Base-by-base conservation (phyloP, 208 protist species). In the Acanthamoeba polyphaga region DNA sequence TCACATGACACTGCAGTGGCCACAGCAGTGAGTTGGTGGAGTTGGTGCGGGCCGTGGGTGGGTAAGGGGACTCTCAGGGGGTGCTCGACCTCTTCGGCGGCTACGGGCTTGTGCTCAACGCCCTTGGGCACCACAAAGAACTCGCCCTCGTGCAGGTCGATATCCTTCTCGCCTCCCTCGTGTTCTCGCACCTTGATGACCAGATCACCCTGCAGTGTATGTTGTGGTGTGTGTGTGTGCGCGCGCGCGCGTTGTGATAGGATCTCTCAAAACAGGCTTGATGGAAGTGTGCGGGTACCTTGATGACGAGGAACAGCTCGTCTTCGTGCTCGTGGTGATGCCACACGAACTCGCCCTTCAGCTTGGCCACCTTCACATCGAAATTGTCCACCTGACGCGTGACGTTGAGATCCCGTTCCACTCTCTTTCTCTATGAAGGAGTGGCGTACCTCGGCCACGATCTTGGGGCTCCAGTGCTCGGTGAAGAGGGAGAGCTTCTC, bases 261-360 rank as follows among this genome's bases (percentile, higher is more conserved):
- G 51, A 55, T n/a, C n/a, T n/a, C n/a, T n/a, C n/a, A n/a, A n/a
- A n/a, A n/a, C n/a, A 12, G 12, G 51, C 51, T 4, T 55, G 51
- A 55, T 4, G 12, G 51, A 55, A 32, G 29, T n/a, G 22, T 1
- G 13, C 22, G 27, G 8, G 74, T 34, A 43, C 85, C 87, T 92
- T 92, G 38, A 92, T 29, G 62, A 92, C 32, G 62, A 92, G 64
- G 87, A 92, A 92, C 34, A 92, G 2, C 60, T 92, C 87, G 87
- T 92, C 87, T 10, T 92, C 87, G 64, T 76, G 15, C n/a, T 92
- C 87, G 62, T 92, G 87, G 7, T 53, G 32, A 10, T 92, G 87
- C 87, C 87, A 92, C 53, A 92, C 62, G 62, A 92, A 92, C 62
- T 92, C 87, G 62, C 87, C 87, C 34, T 92, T 92, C 27, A 92